Conservation (phyloP, 768 basidiomycete species). For the Leccinum boreale region DNA sequence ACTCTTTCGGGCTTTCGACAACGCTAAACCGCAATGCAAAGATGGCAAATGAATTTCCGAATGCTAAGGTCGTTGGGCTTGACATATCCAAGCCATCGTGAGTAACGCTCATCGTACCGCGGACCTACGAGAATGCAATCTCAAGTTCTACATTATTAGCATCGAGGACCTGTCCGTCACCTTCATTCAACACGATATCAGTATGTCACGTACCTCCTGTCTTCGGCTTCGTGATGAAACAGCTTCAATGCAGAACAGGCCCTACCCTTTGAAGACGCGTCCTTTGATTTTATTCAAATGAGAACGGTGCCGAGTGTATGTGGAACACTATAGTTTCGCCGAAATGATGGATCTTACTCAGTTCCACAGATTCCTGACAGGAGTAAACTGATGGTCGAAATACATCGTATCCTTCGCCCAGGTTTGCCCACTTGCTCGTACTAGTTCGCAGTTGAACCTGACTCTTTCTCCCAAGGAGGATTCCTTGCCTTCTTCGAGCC, state of each 20-base stretch:
- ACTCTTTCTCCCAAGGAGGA: background rate
- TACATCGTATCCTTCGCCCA: slow-evolving; percentile 4
- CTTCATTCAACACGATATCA: slow-evolving; percentile 2
- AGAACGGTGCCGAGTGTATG: slow-evolving; percentile 7
- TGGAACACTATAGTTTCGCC: background rate
- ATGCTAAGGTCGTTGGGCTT: background rate
- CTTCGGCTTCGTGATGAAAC: background rate
- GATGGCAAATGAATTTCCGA: slow-evolving; percentile 3
- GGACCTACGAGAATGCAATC: background rate
- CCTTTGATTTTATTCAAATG: slow-evolving; percentile 11
- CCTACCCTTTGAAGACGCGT: slow-evolving; percentile 8
- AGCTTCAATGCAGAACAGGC: background rate
- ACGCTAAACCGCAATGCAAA: background rate
- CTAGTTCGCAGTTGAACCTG: background rate
- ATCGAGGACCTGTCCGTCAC: background rate
- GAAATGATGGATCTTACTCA: background rate
- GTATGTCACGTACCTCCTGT: background rate
- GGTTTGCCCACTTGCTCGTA: background rate
- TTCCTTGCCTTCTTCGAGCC: slow-evolving; percentile 4
- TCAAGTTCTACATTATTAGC: background rate
- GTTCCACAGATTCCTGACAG: slow-evolving; percentile 1
- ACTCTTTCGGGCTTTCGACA: background rate
- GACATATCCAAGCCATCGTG: slow-evolving; percentile 4
- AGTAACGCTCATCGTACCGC: background rate
- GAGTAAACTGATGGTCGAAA: background rate